These are phyloP conservation scores for Linnemannia schmuckeri DNA, from an alignment of 192 early-diverging fungal species.

Conservation along the genomic window DNA sequence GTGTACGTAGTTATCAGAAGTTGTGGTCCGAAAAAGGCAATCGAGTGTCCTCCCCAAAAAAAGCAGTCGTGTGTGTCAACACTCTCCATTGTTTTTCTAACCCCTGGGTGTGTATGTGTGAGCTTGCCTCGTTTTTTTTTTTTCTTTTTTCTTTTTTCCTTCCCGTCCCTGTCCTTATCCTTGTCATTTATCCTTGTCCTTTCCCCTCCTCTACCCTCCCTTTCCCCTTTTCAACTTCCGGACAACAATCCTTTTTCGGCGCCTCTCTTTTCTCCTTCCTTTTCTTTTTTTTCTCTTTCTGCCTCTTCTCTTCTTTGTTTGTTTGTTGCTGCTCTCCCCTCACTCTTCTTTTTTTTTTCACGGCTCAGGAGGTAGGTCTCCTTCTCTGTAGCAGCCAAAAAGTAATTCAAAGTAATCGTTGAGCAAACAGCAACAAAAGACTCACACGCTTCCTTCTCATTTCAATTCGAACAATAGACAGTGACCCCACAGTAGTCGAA, in stretches of 20 bases:
- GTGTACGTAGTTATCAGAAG: too few species aligned
- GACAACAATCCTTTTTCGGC: not conserved
- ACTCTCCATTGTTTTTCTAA: not conserved
- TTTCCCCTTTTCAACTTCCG: not conserved
- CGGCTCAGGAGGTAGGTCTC: not conserved
- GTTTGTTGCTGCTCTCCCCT: not conserved
- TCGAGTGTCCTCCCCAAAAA: not conserved
- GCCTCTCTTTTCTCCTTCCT: not conserved
- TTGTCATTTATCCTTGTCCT: not conserved
- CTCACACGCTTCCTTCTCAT: not conserved
- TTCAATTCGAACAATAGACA: too few species aligned
- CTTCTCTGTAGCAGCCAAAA: too few species aligned
- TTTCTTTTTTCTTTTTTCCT: not conserved
- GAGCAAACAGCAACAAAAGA: too few species aligned
- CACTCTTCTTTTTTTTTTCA: not conserved
- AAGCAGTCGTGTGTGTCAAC: not conserved
- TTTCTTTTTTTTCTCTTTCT: not conserved
- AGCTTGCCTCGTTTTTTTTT: not conserved
- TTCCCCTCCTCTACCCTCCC: not conserved
- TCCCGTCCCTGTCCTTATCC: not conserved
- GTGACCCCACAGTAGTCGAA: too few species aligned
- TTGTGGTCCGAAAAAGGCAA: not conserved
- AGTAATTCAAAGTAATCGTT: too few species aligned
- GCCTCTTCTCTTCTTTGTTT: not conserved
- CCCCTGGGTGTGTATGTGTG: not conserved